Percentiles rank a stretch among this genome's conserved stretches.
Conservation (phyloP, 2,329 filamentous ascomycete species). For the Fusarium anthophilum region DNA sequence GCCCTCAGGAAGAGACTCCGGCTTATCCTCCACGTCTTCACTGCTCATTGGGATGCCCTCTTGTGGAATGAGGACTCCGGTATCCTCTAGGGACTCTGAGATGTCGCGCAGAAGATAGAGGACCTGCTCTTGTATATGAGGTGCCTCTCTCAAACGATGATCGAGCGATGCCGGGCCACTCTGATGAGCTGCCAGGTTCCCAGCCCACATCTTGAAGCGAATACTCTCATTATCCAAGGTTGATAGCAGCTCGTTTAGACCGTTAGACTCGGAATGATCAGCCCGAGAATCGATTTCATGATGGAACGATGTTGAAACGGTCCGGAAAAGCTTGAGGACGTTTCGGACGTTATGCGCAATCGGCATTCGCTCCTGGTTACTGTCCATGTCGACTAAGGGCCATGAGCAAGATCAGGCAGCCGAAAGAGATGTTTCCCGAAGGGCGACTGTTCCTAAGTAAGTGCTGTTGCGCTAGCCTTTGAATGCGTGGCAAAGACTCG, state of each 20-base stretch:
- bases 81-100: slow-evolving; percentile 3
- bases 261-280: fast-evolving
- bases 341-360: background rate
- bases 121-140: slow-evolving; percentile 31
- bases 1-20: fast-evolving
- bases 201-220: slow-evolving; percentile 37
- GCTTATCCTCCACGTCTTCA: fast-evolving
- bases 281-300: fast-evolving
- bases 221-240: background rate
- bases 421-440: background rate
- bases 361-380: background rate
- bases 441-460: fast-evolving
- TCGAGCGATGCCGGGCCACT: slow-evolving; percentile 24
- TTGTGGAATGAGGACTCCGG: fast-evolving
- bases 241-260: fast-evolving
- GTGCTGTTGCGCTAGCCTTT: background rate
- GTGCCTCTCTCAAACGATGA: slow-evolving; percentile 31
- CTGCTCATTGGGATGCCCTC: fast-evolving
- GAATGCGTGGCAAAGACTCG: fast-evolving
- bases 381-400: background rate
- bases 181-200: slow-evolving; percentile 28
- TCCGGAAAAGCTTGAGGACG: background rate
- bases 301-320: background rate
- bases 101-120: slow-evolving; percentile 36
- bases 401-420: fast-evolving